Base-by-base conservation (phyloP, 192 early-diverging fungal genomes). In the Coemansia sp. region DNA sequence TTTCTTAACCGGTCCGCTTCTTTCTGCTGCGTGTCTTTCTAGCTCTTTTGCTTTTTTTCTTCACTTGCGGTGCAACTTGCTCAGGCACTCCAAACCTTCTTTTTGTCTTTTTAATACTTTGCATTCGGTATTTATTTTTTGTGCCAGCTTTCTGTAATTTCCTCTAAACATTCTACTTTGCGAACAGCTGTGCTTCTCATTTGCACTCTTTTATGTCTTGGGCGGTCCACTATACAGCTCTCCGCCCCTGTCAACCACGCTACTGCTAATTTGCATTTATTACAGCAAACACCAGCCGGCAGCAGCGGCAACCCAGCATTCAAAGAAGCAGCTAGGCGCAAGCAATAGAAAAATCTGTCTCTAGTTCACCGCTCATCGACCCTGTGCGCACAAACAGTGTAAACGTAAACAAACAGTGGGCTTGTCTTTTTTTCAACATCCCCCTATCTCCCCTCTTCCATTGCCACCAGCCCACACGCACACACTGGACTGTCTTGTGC, bases 91-190 rank as follows among this genome's bases (percentile, higher is more conserved):
- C 14, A n/a, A 6, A n/a, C 14, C 48, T 50, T 20, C 22, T 7
- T 41, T 65, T 19, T 58, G 19, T 45, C 41, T 44, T 44, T 45
- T 43, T 66, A 57, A 56, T 66, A 20, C 5, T 41, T 38, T 46
- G 48, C 64, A 42, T 51, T 51, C 53, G 37, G 38, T 51, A 51
- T 46, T 19, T 37, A 38, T 43, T 62, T 51, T 38, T 63, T 45
- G 50, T 10, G 14, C 12, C 20, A 17, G 22, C 5, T 41, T 63
- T 14, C 16, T 51, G 48, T 51, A 40, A 40, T 64, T 51, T 37
- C 62, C 25, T 32, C 39, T 22, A 51, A 38, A 25, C 25, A 25
- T 25, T 25, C 25, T 25, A 25, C 25, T 25, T 2, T 20, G 50
- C 22, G 19, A 22, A 53, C 25, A 53, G 50, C 50, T 17, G 19